phyloP scores from a whole-genome alignment of 768 basidiomycete genomes.

The Collybiopsis confluens region DNA sequence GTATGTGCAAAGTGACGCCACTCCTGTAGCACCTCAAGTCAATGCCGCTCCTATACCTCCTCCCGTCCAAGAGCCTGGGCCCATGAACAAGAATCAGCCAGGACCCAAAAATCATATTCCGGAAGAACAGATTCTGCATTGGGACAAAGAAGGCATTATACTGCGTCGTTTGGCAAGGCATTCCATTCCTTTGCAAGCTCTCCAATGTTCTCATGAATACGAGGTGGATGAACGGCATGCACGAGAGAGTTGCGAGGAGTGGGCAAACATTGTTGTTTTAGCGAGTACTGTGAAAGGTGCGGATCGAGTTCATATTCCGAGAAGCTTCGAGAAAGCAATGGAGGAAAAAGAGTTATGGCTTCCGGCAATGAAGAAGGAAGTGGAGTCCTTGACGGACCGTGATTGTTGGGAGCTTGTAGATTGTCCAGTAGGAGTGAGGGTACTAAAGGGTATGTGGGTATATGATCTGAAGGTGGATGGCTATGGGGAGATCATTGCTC shows the following conservation, averaged over 20 bases:
- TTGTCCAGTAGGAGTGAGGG: neutral
- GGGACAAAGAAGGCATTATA: neutral
- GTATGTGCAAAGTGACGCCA: no score
- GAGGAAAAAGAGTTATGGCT: neutral
- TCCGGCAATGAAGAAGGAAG: neutral
- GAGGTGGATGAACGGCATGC: neutral
- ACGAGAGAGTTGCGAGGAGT: neutral
- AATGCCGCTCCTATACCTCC: no score
- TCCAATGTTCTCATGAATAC: neutral
- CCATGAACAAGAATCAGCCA: no score
- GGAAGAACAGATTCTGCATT: no score
- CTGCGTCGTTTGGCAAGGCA: neutral
- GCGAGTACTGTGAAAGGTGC: neutral
- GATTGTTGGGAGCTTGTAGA: neutral
- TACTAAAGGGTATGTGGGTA: conserved; percentile 17
- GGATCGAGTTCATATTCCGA: neutral
- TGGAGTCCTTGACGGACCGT: neutral
- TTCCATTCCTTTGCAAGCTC: neutral
- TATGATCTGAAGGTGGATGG: conserved; percentile 23
- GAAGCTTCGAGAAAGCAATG: neutral
- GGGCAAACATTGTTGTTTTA: neutral
- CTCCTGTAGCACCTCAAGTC: neutral
- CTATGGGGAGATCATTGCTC: conserved; percentile 17
- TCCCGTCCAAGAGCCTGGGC: no score
- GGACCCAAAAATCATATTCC: no score